Evolutionary conservation across 225 moss, liverwort and hornwort species (phyloP), one percentile per base, ranked within the genome.

Genomic region (Physcomitrium patens): DNA sequence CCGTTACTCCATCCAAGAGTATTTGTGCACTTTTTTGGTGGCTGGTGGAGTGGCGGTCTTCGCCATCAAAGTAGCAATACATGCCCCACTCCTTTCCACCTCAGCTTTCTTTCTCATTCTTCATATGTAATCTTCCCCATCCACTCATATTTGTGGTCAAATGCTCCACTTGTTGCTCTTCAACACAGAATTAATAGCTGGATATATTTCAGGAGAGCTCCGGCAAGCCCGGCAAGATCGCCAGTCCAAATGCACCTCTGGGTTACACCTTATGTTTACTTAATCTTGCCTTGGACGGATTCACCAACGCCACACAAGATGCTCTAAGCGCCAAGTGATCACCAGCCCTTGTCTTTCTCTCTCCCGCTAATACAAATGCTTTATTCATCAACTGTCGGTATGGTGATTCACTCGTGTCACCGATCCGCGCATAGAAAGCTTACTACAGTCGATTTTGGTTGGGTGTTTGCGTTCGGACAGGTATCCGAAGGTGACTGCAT

Each of bases 251-350:
- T 71, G 90, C 92, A 31, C 89, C 88, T 9, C 72, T 88, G 81
- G 94, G 96, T 37, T 97, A 94, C 63, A 70, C 85, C 7, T 85
- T 97, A 27, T 94, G 94, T 70, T 67, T 94, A 18, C 48, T 94
- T 48, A 94, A 97, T 74, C 87, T 97, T 37, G 90, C 73, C 13
- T 71, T 97, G 51, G 96, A 97, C 76, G 96, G 94, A 46, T 97
- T 92, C 77, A 97, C 96, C 1, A 97, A 97, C 68, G 91, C 96
- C 18, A 97, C 92, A 27, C 96, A 97, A 84, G 96, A 97, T 78
- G 82, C 94, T 23, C 88, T 97, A 49, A 94, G 88, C 28, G 72
- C 76, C 76, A 91, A 82, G 96, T 84, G 45, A 65, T 37, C 2
- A 10, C 65, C 59, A 24, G 45, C 52, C 47, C 19, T 10, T 22